Percentiles rank a stretch among this genome's conserved stretches.
phyloP scores from a whole-genome alignment of 139 green algal species.

The Zygnema cylindricum region DNA sequence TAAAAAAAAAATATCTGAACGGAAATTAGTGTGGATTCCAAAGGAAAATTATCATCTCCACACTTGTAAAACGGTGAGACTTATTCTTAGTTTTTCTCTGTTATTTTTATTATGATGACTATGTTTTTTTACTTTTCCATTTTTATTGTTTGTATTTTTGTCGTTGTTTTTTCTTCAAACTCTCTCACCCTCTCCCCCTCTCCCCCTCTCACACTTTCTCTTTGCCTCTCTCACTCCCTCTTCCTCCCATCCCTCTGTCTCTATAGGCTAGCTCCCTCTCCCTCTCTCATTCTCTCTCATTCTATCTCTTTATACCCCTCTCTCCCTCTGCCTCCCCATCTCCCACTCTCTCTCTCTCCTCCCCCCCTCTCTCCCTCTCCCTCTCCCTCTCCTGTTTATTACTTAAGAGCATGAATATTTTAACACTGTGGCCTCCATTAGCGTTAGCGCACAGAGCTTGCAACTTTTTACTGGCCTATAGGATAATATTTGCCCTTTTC shows the following conservation, averaged over 20 bases:
- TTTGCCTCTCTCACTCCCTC: constrained; percentile 49
- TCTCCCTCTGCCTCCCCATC: not conserved
- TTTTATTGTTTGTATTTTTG: not conserved
- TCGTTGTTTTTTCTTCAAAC: not conserved
- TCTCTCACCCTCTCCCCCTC: not conserved
- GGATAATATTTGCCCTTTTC: too few relatives aligned
- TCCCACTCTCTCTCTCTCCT: not conserved
- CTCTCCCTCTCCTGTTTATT: constrained; percentile 1
- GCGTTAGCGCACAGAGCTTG: too few relatives aligned
- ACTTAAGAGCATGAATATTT: too few relatives aligned
- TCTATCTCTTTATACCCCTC: not conserved
- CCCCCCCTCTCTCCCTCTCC: not conserved
- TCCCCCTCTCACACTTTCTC: constrained; percentile 55
- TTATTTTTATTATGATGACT: too few relatives aligned
- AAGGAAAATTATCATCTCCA: too few relatives aligned
- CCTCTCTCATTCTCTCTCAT: constrained; percentile 7
- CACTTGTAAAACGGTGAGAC: too few relatives aligned
- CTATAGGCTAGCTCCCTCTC: not conserved
- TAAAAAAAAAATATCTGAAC: too few relatives aligned
- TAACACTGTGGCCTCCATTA: too few relatives aligned
- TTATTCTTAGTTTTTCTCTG: too few relatives aligned
- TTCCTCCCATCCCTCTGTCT: not conserved
- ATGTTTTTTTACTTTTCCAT: not conserved
- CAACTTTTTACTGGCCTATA: too few relatives aligned
- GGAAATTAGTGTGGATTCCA: too few relatives aligned